phyloP scores from a whole-genome alignment of 78 protist species.

The Bodo saltans region DNA sequence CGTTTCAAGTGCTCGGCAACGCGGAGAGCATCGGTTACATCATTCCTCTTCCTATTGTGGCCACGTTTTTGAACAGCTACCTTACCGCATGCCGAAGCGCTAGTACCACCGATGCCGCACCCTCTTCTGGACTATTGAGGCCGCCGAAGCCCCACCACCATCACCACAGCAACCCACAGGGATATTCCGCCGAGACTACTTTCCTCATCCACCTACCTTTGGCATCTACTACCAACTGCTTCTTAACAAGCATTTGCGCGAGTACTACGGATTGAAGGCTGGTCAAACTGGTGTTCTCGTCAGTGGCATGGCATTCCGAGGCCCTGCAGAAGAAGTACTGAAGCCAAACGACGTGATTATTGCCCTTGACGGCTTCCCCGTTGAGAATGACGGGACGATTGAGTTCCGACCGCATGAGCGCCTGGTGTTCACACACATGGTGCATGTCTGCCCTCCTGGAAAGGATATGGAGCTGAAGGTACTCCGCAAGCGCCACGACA shows the following conservation, averaged over 20 bases:
- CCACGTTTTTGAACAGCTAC: conserved; percentile 44
- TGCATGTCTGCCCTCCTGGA: conserved; percentile 31
- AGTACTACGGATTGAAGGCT: neutral
- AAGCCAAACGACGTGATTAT: conserved; percentile 45
- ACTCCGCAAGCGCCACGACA: too few species aligned
- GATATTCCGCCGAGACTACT: too few species aligned
- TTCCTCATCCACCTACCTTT: conserved; percentile 3
- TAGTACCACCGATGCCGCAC: neutral
- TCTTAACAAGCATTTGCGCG: conserved; percentile 34
- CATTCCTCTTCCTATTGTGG: conserved; percentile 57
- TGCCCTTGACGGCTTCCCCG: conserved; percentile 33
- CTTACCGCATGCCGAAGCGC: neutral
- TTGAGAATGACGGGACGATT: conserved; percentile 63
- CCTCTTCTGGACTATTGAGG: neutral
- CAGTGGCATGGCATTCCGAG: neutral
- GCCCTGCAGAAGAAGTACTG: conserved; percentile 9
- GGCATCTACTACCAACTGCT: conserved; percentile 34
- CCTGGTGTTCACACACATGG: conserved; percentile 38
- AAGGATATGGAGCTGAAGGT: conserved; percentile 33
- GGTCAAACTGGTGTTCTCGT: conserved; percentile 33
- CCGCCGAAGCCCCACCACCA: too few species aligned
- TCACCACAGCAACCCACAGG: too few species aligned
- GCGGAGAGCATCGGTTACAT: conserved; percentile 61
- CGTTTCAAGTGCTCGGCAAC: conserved; percentile 56
- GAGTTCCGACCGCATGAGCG: conserved; percentile 49